These are phyloP conservation scores for Penicillium freii DNA, from an alignment of 2,329 filamentous ascomycete species.

Conservation along the genomic window DNA sequence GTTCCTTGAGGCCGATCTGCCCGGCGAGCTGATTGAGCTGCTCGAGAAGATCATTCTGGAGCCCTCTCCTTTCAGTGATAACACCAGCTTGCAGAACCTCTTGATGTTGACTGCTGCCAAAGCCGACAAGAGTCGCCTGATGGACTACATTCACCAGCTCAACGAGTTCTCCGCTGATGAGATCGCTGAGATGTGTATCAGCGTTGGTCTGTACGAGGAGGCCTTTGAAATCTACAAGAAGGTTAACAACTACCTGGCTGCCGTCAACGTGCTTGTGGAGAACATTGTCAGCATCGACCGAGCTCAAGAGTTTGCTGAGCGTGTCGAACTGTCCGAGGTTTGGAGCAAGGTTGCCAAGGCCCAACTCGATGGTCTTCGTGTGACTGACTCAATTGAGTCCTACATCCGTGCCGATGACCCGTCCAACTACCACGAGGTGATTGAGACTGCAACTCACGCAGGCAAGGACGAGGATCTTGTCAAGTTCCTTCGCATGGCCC, in stretches of 20 bases:
- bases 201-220: slow-evolving; percentile 92
- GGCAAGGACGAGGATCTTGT: slow-evolving; percentile 97
- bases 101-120: slow-evolving; percentile 95
- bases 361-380: slow-evolving; percentile 90
- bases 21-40: slow-evolving; percentile 91
- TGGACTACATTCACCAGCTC: slow-evolving; percentile 93
- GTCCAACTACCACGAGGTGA: slow-evolving; percentile 91
- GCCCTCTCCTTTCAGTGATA: slow-evolving; percentile 98
- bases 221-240: slow-evolving; percentile 99
- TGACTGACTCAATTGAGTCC: slow-evolving; percentile 89
- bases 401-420: slow-evolving; percentile 95
- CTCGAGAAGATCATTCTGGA: slow-evolving; percentile 99
- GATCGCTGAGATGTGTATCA: slow-evolving; percentile 88
- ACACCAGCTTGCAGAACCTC: slow-evolving; percentile 91
- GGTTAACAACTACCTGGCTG: slow-evolving; percentile 80
- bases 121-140: slow-evolving; percentile 89
- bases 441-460: slow-evolving; percentile 90
- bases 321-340: slow-evolving; percentile 88
- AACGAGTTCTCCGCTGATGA: slow-evolving; percentile 88
- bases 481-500: slow-evolving; percentile 94
- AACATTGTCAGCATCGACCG: slow-evolving; percentile 97
- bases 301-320: slow-evolving; percentile 91
- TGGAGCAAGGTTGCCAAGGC: slow-evolving; percentile 99
- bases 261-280: slow-evolving; percentile 89
- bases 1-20: slow-evolving; percentile 87